Base-by-base conservation (phyloP, 768 basidiomycete genomes). In the Cyathus striatus region DNA sequence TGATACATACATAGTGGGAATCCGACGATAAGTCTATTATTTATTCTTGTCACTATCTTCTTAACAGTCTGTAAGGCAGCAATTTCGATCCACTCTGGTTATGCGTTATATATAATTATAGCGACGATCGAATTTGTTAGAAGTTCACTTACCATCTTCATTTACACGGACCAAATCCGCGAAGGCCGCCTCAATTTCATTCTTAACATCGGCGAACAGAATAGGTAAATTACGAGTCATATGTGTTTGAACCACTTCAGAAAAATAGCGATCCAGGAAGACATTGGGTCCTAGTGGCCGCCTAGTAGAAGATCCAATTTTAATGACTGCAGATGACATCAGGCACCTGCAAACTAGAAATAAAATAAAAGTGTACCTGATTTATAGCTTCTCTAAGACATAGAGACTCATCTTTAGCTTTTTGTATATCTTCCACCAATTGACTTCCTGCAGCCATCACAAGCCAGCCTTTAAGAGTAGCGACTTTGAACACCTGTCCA, bases 21-120 rank as follows among this genome's bases (percentile, higher is more conserved):
- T 0, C 72, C 73, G 6, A 76, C 69, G 36, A 76, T 68, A 0
- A 65, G 32, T 17, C 72, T 60, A 40, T 66, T 70, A 42, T 54
- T 69, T 3, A 57, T 50, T 36, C 72, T 60, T 18, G 60, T 56
- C 18, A 75, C 53, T 9, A 74, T 48, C 23, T 56, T 23, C 43
- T 52, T 58, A 5, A 60, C 50, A 0, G 41, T 49, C 1, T 47
- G 34, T 12, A 62, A 35, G 2, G 51, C 61, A 1, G 57, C 49
- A 1, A 73, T 37, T 6, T 43, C 47, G 22, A 53, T 53, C 72
- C 72, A 74, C n/a, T 68, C 69, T 70, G 14, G 37, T n/a, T n/a
- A n/a, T n/a, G n/a, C 27, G 6, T n/a, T 12, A 27, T 13, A 16
- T 20, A 30, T 7, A 9, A 13, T 1, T 13, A 1, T 26, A 9